Evolutionary conservation across 2,329 filamentous ascomycete genomes (phyloP).

Genomic region (Mycosphaerella sp.): DNA sequence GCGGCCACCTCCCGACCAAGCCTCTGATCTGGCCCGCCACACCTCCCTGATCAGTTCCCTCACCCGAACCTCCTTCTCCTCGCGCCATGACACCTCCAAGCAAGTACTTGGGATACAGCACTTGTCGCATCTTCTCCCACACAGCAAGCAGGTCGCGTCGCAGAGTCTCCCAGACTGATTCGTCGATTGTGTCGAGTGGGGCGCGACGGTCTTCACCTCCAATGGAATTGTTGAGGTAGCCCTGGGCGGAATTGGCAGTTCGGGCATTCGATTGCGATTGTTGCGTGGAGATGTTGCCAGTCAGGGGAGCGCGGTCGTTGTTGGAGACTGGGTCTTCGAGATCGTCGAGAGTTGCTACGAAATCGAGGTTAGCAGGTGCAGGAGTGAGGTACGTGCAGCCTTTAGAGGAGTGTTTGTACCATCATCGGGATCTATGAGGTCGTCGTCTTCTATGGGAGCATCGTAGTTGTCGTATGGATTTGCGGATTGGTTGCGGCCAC

Average conservation of each 20-base stretch:
- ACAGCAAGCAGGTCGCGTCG: conserved; percentile 85
- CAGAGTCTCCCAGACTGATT: conserved; percentile 95
- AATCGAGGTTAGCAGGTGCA: neutral
- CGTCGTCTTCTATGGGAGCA: conserved; percentile 43
- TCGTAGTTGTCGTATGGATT: conserved; percentile 42
- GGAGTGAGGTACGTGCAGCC: neutral
- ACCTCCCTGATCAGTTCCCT: conserved; percentile 29
- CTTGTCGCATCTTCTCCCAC: conserved; percentile 97
- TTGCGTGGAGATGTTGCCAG: conserved; percentile 62
- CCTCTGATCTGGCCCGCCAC: conserved; percentile 47
- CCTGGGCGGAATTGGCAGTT: conserved; percentile 58
- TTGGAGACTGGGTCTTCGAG: conserved; percentile 54
- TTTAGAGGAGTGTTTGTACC: conserved; percentile 33
- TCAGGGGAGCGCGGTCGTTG: conserved; percentile 71
- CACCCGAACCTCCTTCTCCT: conserved; percentile 51
- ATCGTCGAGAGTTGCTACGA: conserved; percentile 73
- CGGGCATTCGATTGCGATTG: conserved; percentile 53
- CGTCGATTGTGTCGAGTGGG: conserved; percentile 89
- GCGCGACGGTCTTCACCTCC: conserved; percentile 88
- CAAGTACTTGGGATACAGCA: conserved; percentile 91
- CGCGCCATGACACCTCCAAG: conserved; percentile 60
- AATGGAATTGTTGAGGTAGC: conserved; percentile 81
- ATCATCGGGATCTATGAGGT: conserved; percentile 50
- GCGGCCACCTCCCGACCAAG: conserved; percentile 57
- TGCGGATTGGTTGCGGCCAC: conserved; percentile 15